Evolutionary conservation across 192 early-diverging fungal genomes (phyloP), one percentile per base, ranked within the genome.

Genomic region (Pilaira anomala): DNA sequence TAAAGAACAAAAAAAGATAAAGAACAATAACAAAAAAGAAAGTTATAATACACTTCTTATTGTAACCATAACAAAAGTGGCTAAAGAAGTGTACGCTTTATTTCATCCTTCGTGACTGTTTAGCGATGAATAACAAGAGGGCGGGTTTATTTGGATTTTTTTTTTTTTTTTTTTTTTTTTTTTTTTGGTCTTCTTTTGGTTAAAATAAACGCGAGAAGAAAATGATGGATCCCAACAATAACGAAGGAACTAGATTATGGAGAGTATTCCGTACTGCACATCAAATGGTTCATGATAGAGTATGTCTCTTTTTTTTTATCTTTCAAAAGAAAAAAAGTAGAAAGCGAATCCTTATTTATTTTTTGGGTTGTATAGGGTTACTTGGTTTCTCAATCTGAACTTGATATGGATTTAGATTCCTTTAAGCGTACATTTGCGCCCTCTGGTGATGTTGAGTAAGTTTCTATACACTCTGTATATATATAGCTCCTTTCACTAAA

Each of bases 231-330:
- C 7, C 36, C 12, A 28, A 58, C 11, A 58, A 58, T 42, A 75
- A 61, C 58, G 91, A 92, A 78, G 73, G 87, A 41, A 81, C 88
- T 28, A 79, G 89, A 45, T 71, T 93, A 65, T 91, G 84, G 85
- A 87, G 89, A 65, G 91, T 94, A 16, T 94, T 87, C 78, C 80
- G 86, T 57, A 98, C 96, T 2, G 77, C 93, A 18, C 90, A 94
- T 69, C 83, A 97, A 75, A 90, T 98, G 87, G 89, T 93, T 62
- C 66, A 76, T 48, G 92, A 96, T 77, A 73, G 96, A 82, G 90
- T 88, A 76, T 68, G 67, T 50, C 18, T 12, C 18, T 26, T 39
- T 36, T 5, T 65, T 71, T 25, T 48, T 51, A 11, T n/a, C n/a
- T n/a, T n/a, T n/a, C n/a, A n/a, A n/a, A n/a, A 21, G 36, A 52